Evolutionary conservation across 306 rosid genomes (phyloP), one percentile per base, ranked within the genome.

Genomic region (Cucurbita argyrosperma): DNA sequence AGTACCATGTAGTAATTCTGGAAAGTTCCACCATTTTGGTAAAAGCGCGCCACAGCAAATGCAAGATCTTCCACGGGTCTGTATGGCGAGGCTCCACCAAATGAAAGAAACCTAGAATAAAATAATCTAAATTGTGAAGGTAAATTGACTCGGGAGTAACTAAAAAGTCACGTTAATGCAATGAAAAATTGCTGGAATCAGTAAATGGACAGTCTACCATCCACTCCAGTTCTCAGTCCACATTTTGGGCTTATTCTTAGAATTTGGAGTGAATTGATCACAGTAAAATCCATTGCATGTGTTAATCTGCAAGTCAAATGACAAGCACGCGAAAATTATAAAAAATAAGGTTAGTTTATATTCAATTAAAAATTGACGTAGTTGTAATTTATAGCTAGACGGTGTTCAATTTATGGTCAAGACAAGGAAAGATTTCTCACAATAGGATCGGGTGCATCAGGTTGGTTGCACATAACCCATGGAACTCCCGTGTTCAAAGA

Each of bases 381-480:
- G 21, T 35, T 42, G 42, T 60, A 71, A 76, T 16, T 35, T 52
- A 37, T 74, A 71, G 14, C 51, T 64, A 76, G 53, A 66, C 37
- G 38, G 39, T 6, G 6, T 19, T 19, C n/a, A 66, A 66, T 46
- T 47, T 4, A 12, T 26, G 46, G 7, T 70, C 9, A 70, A 49
- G 15, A 26, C 35, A 26, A 26, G 74, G 26, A 50, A 50, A 52
- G 46, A 79, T 65, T 83, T 51, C 92, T 82, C 83, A 94, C 97
- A 79, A 94, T 88, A 60, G 97, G 96, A 78, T 88, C 86, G 13
- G 98, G 98, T 75, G 98, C 98, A 80, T 94, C 85, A 4, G 76
- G 78, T 80, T 90, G 98, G 82, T 88, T 92, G 86, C 98, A 90
- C 98, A 94, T 94, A 81, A 90, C 88, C 98, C 98, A 94, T 40